Evolutionary conservation across 2,329 filamentous ascomycete genomes (phyloP), one percentile per base, ranked within the genome.

Genomic region (Fusarium bactridioides): DNA sequence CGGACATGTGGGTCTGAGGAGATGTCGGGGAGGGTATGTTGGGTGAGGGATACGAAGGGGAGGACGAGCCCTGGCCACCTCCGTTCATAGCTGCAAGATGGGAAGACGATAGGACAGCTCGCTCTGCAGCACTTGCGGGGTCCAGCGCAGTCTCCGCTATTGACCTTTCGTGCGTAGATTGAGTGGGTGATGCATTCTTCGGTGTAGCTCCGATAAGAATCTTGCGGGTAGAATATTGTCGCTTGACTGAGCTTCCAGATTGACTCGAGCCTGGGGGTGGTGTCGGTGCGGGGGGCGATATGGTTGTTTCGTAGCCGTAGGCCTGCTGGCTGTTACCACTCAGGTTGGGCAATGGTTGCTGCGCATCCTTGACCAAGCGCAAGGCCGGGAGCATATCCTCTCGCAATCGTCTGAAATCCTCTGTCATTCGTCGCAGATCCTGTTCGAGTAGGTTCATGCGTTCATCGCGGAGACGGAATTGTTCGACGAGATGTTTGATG

Each of bases 301-400:
- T 74, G 37, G 76, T 79, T 19, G 80, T 78, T 72, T 90, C 88
- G 79, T 89, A 90, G 64, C 80, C 79, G 77, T 89, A 88, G 47
- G 76, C 78, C 63, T 76, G 78, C 66, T 83, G 84, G 67, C 76
- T 84, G 64, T 77, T 73, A 61, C 78, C 77, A 72, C 79, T 79
- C 60, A 84, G 65, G 55, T 83, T 83, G 45, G 95, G 95, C 27
- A 98, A 86, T 40, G 95, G 95, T 79, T 97, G 94, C 73, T 94
- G 93, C 76, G 92, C 92, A 80, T 98, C 95, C 84, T 98, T 98
- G 77, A 92, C 93, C 78, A 97, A 90, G 70, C 95, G 93, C 78
- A 98, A 90, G 25, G 97, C 92, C 7, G 96, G 95, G 37, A 98
- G 86, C 78, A 98, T 90, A 79, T 99, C 96, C 81, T 98, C 95